Evolutionary conservation across 768 basidiomycete genomes (phyloP).

Genomic region (Boletus rex-veris): DNA sequence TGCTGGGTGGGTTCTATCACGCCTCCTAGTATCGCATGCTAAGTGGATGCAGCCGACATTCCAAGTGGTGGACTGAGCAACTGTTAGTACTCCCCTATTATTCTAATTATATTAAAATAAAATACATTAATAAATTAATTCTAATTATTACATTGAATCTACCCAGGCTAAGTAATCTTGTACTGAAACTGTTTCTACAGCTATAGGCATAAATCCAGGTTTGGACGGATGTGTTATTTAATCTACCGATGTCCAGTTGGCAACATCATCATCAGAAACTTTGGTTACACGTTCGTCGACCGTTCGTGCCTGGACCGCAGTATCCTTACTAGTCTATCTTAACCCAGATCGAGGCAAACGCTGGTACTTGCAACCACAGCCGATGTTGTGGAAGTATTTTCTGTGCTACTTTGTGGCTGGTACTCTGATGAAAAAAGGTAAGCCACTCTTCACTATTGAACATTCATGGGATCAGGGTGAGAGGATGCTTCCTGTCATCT

Average conservation of each 20-base stretch:
- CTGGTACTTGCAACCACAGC: slow-evolving; percentile 16
- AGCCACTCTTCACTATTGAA: too few relatives aligned
- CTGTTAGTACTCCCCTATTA: not conserved
- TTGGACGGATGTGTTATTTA: slow-evolving; percentile 3
- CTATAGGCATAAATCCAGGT: too few relatives aligned
- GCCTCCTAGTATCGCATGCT: slow-evolving; percentile 6
- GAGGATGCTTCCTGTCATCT: too few relatives aligned
- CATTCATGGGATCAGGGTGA: too few relatives aligned
- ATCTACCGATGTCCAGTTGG: not conserved
- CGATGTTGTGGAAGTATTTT: slow-evolving; percentile 12
- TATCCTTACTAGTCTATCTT: not conserved
- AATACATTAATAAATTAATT: too few relatives aligned
- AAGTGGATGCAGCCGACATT: not conserved
- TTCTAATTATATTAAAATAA: too few relatives aligned
- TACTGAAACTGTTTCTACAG: too few relatives aligned
- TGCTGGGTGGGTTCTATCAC: not conserved
- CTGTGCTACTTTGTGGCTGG: too few relatives aligned
- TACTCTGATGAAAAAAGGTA: too few relatives aligned
- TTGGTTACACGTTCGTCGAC: slow-evolving; percentile 16
- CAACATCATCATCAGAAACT: slow-evolving; percentile 16
- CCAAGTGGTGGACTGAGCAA: slow-evolving; percentile 9
- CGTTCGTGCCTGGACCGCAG: not conserved
- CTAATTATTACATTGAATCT: too few relatives aligned
- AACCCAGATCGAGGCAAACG: slow-evolving; percentile 1
- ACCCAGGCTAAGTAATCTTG: too few relatives aligned